Evolutionary conservation across 2,329 filamentous ascomycete genomes (phyloP), one percentile per base, ranked within the genome.

Genomic region (Colletotrichum camelliae): DNA sequence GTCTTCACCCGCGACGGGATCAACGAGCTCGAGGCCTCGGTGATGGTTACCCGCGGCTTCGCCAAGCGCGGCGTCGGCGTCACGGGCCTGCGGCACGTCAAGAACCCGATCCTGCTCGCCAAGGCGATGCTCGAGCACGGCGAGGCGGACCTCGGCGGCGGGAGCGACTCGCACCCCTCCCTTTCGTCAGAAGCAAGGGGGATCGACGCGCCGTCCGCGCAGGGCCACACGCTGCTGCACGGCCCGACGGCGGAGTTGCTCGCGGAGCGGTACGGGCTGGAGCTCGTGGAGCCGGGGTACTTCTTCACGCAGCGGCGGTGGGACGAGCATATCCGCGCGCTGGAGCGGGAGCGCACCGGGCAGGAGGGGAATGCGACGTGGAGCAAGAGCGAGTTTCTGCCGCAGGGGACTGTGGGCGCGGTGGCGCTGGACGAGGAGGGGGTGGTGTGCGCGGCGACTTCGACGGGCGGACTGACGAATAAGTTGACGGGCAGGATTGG

Each of bases 401-500:
- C 95, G 1, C 95, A 97, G 84, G 96, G 96, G 0, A 98, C 96
- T 0, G 94, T 94, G 35, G 96, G 96, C 1, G 95, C 94, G 9
- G 95, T 98, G 0, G 95, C 94, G 29, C 86, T 98, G 9, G 96
- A 98, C 82, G 87, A 86, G n/a, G 90, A 92, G 55, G 95, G 95
- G 1, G 91, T 94, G 5, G 84, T 97, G 4, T 96, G 94, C 79
- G 87, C 83, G n/a, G 91, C 91, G 1, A 93, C 91, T 4, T 92
- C 89, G 80, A 93, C 91, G 0, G 96, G 96, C 7, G 96, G 96
- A 0, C 83, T 98, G 83, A 98, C 96, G 27, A 98, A 98, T 83
- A 98, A 98, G 86, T 85, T 96, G 70, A 94, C 94, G 0, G 96
- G 95, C 0, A 88, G 96, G 24, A 93, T 98, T 77, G 96, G 96